Percentiles rank a stretch among this genome's conserved stretches.
phyloP scores from a whole-genome alignment of 2,329 filamentous ascomycete genomes.

The Colletotrichum shisoi region DNA sequence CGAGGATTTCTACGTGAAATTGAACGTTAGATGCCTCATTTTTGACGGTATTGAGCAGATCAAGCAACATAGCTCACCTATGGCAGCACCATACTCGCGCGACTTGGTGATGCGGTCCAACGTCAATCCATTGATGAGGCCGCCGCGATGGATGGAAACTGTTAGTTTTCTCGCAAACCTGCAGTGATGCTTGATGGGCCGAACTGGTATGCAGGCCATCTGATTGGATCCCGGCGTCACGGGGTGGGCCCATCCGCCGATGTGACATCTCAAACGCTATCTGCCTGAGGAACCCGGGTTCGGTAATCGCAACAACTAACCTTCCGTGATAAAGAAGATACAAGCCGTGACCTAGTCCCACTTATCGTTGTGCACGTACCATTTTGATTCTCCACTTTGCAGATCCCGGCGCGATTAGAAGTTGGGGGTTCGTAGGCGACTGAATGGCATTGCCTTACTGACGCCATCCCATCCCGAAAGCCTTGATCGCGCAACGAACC shows the following conservation, averaged over 20 bases:
- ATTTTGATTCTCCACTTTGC: constrained; percentile 8
- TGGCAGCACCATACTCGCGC: constrained; percentile 38
- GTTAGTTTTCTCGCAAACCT: constrained; percentile 28
- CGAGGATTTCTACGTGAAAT: constrained; percentile 20
- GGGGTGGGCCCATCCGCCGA: constrained; percentile 12
- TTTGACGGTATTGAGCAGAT: neutral
- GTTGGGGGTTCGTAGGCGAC: constrained; percentile 18
- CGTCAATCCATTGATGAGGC: constrained; percentile 16
- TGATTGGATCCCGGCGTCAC: constrained; percentile 24
- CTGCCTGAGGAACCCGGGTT: constrained; percentile 25
- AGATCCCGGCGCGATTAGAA: constrained; percentile 27
- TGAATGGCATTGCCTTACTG: constrained; percentile 17
- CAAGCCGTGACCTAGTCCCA: neutral
- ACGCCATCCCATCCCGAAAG: constrained; percentile 32
- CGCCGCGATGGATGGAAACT: constrained; percentile 9
- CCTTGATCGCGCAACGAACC: constrained; percentile 29
- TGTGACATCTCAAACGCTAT: neutral
- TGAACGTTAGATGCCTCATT: constrained; percentile 13
- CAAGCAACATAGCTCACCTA: constrained; percentile 25
- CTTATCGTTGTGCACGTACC: neutral
- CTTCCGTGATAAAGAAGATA: neutral
- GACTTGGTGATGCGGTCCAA: constrained; percentile 3
- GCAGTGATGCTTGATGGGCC: constrained; percentile 24
- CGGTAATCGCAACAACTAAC: constrained; percentile 12
- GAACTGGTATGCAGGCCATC: constrained; percentile 20